Percentiles rank a stretch among this genome's conserved stretches.
Evolutionary conservation across 2,329 filamentous ascomycete species (phyloP).

Genomic region (Scedosporium dehoogii): DNA sequence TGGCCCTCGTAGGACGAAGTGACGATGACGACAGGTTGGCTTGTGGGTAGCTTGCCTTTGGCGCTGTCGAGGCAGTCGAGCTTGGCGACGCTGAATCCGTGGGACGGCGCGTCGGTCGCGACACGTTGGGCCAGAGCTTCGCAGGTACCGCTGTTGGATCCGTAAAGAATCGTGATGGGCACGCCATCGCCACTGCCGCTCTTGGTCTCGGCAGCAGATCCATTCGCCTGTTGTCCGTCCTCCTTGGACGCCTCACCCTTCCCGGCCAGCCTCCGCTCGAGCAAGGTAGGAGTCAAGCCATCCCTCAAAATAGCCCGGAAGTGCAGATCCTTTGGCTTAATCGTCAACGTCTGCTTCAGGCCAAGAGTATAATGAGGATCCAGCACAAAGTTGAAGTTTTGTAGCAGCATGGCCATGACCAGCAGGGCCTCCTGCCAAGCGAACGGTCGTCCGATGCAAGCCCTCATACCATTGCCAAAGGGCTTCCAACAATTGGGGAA

Average conservation of each 20-base stretch:
- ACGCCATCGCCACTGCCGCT: constrained; percentile 17
- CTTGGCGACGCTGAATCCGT: constrained; percentile 47
- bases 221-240: constrained; percentile 3
- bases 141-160: constrained; percentile 67
- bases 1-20: constrained; percentile 66
- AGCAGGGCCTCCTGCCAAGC: constrained; percentile 65
- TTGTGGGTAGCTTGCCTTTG: constrained; percentile 47
- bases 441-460: constrained; percentile 63
- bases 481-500: constrained; percentile 59
- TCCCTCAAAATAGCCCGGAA: constrained; percentile 49
- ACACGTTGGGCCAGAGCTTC: constrained; percentile 57
- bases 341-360: constrained; percentile 46
- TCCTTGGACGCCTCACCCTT: constrained; percentile 12
- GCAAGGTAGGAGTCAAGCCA: constrained; percentile 30
- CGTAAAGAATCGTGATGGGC: constrained; percentile 58
- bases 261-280: constrained; percentile 35
- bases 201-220: not conserved
- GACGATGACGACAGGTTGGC: constrained; percentile 55
- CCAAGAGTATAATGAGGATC: constrained; percentile 50
- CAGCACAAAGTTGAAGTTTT: constrained; percentile 60
- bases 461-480: constrained; percentile 62
- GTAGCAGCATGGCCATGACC: constrained; percentile 52
- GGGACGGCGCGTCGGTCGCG: constrained; percentile 44
- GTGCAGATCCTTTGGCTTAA: constrained; percentile 54
- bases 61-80: constrained; percentile 52